Percentiles rank a stretch among this genome's conserved stretches.
Evolutionary conservation across 2,329 filamentous ascomycete species (phyloP).

Genomic region (Stemphylium vesicarium): DNA sequence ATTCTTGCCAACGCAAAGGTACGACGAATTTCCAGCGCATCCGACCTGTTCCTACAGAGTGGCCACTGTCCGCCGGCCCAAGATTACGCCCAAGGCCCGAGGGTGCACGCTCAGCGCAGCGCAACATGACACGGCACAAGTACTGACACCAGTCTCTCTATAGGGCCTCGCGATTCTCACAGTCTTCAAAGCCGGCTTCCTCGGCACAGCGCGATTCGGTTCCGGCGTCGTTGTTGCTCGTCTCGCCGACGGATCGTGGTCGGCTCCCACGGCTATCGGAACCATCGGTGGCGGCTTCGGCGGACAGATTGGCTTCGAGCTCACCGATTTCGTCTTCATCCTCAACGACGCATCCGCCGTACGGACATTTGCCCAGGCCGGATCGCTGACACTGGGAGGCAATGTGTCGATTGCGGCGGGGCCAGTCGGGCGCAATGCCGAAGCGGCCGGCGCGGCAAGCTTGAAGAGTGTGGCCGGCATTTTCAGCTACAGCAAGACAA

Average conservation of each 20-base stretch:
- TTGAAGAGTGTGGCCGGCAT: conserved; percentile 87
- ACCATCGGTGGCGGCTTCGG: conserved; percentile 83
- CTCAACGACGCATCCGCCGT: conserved; percentile 91
- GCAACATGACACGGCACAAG: background rate
- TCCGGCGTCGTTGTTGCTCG: conserved; percentile 83
- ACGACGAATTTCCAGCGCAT: conserved; percentile 20
- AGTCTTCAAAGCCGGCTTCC: conserved; percentile 85
- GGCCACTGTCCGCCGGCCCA: conserved; percentile 9
- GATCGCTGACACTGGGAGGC: conserved; percentile 89
- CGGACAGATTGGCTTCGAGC: conserved; percentile 84
- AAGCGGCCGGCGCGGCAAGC: conserved; percentile 92
- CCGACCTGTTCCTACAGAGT: conserved; percentile 1
- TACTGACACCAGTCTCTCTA: conserved; percentile 8
- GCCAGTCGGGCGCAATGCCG: conserved; percentile 90
- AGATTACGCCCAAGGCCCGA: background rate
- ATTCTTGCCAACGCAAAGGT: conserved; percentile 93
- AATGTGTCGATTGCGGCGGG: conserved; percentile 97
- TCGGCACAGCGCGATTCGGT: conserved; percentile 81
- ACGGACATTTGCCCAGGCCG: conserved; percentile 90
- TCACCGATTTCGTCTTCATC: conserved; percentile 97
- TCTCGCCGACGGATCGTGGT: conserved; percentile 78
- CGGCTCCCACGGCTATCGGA: conserved; percentile 79
- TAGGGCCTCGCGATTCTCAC: conserved; percentile 83
- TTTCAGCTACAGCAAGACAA: conserved; percentile 98
- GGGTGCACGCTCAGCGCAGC: conserved; percentile 5